Percentiles rank a stretch among this genome's conserved stretches.
Evolutionary conservation across 352 stramenopile species (phyloP).

Genomic region (Nothophytophthora sp.): DNA sequence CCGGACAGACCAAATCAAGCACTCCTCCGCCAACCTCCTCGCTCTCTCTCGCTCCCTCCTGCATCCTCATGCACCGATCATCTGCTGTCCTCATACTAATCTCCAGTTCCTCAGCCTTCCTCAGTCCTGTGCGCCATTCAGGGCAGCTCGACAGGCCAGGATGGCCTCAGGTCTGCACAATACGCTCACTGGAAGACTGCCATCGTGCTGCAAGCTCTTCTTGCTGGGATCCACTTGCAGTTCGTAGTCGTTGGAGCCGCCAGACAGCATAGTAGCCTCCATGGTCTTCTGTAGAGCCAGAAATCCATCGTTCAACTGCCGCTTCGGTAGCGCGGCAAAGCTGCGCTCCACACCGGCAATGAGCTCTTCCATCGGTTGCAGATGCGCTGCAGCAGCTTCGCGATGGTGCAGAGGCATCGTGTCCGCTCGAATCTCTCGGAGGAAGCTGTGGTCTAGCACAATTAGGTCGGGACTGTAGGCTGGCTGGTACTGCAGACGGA

Average conservation of each 20-base stretch:
- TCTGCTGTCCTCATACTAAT: background rate
- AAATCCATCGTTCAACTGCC: constrained; percentile 25
- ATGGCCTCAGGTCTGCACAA: constrained; percentile 31
- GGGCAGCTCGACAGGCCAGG: constrained; percentile 16
- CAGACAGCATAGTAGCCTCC: constrained; percentile 35
- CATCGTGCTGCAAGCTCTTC: constrained; percentile 31
- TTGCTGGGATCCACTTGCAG: constrained; percentile 27
- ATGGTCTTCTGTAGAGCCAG: constrained; percentile 40
- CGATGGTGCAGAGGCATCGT: constrained; percentile 8
- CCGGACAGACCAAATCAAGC: no score
- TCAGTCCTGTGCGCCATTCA: constrained; percentile 13
- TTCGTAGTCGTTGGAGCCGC: constrained; percentile 37
- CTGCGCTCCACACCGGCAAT: constrained; percentile 21
- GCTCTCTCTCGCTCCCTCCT: no score
- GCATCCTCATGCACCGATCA: no score
- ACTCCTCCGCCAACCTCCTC: no score
- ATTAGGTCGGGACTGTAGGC: constrained; percentile 40
- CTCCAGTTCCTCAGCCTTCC: background rate
- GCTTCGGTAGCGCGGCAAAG: constrained; percentile 20
- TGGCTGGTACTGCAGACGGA: constrained; percentile 42
- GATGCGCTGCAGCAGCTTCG: background rate
- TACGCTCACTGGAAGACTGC: constrained; percentile 38
- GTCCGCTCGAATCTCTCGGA: constrained; percentile 27
- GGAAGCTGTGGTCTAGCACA: constrained; percentile 31
- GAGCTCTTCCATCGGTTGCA: constrained; percentile 24